These are phyloP conservation scores for Sarcodon sp. DNA, from an alignment of 768 basidiomycete species.

Conservation along the genomic window DNA sequence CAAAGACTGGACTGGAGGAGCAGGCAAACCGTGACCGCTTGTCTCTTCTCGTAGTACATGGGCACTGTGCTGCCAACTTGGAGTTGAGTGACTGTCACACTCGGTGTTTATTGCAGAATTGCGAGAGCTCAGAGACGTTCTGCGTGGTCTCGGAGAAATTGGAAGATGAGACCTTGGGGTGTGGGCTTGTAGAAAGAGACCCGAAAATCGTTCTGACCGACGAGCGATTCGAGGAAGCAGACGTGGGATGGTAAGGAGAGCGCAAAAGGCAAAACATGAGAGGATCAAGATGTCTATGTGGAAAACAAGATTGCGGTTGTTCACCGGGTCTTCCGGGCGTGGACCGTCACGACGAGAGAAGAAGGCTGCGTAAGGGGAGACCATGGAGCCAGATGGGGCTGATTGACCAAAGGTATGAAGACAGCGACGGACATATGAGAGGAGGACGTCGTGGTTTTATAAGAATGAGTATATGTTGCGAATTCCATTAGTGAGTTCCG, in stretches of 20 bases:
- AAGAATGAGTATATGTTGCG: too few species aligned
- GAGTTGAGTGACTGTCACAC: neutral
- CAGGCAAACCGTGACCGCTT: conserved; percentile 8
- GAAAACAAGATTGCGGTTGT: conserved; percentile 9
- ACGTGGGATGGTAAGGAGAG: conserved; percentile 12
- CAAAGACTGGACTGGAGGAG: conserved; percentile 36
- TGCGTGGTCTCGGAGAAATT: neutral
- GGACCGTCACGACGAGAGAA: too few species aligned
- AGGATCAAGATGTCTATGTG: conserved; percentile 12
- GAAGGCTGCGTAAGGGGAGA: too few species aligned
- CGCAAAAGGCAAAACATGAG: conserved; percentile 9
- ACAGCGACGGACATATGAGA: too few species aligned
- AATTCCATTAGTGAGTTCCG: too few species aligned
- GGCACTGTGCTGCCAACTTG: neutral
- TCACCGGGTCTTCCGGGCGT: neutral
- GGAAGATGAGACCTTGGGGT: conserved; percentile 4
- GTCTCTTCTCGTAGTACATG: neutral
- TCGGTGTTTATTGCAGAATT: neutral
- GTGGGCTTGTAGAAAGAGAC: conserved; percentile 7
- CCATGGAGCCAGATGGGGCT: too few species aligned
- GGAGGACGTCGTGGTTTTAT: too few species aligned
- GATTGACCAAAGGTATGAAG: too few species aligned
- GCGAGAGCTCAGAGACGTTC: neutral
- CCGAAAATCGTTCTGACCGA: conserved; percentile 6
- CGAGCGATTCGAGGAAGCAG: conserved; percentile 8